phyloP scores from a whole-genome alignment of 179 eudicot genomes.

The Actinidia polygama region DNA sequence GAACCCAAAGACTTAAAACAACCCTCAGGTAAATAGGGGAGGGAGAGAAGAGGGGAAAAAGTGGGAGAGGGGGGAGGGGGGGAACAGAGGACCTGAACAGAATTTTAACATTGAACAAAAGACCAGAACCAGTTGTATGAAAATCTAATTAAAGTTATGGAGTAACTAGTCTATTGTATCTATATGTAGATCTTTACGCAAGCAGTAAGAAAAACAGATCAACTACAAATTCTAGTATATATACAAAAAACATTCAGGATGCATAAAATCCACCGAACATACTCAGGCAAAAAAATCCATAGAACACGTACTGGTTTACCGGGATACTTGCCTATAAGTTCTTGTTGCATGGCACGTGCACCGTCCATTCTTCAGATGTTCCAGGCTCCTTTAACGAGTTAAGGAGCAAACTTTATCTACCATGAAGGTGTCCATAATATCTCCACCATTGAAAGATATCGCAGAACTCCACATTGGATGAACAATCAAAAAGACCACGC shows the following conservation, averaged over 20 bases:
- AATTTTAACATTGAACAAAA: too few relatives aligned
- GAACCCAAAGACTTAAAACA: not conserved
- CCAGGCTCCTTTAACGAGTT: slow-evolving; percentile 25
- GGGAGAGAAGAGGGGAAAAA: too few relatives aligned
- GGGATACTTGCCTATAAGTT: slow-evolving; percentile 50
- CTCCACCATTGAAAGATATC: slow-evolving; percentile 27
- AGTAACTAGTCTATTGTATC: not conserved
- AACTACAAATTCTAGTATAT: not conserved
- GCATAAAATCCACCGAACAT: slow-evolving; percentile 26
- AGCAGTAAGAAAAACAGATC: not conserved
- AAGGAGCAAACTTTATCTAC: slow-evolving; percentile 14
- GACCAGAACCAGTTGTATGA: not conserved
- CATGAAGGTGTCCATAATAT: slow-evolving; percentile 27
- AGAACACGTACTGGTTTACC: not conserved
- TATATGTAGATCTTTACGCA: not conserved
- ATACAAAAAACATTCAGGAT: slow-evolving; percentile 18
- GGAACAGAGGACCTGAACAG: too few relatives aligned
- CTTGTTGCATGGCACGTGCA: slow-evolving; percentile 30
- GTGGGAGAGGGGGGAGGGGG: too few relatives aligned
- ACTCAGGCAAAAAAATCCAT: not conserved
- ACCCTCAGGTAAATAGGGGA: not conserved
- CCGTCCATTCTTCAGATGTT: slow-evolving; percentile 31
- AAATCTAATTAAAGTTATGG: not conserved
- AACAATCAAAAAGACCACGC: not conserved
- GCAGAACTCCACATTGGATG: slow-evolving; percentile 22